These are phyloP conservation scores for Trichomonascaceae sp. DNA, from an alignment of 1,139 yeast species.

Conservation along the genomic window DNA sequence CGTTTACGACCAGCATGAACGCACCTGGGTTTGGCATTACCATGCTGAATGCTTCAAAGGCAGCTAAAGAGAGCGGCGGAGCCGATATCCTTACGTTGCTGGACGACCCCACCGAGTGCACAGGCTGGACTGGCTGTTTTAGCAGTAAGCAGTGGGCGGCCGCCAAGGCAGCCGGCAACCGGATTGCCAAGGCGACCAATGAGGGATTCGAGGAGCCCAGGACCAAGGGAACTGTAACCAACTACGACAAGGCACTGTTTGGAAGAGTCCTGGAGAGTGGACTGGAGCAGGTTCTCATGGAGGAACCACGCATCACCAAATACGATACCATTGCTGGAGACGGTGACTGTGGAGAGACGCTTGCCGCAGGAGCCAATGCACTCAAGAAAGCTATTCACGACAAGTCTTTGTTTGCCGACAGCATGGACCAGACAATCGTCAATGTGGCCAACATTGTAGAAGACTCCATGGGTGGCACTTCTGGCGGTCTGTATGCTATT, in stretches of 20 bases:
- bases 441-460: slow-evolving; percentile 69
- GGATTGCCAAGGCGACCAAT: slow-evolving; percentile 13
- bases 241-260: slow-evolving; percentile 31
- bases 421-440: slow-evolving; percentile 42
- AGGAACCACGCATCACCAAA: slow-evolving; percentile 71
- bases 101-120: slow-evolving; percentile 62
- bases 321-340: slow-evolving; percentile 89
- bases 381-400: slow-evolving; percentile 36
- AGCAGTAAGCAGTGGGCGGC: slow-evolving; percentile 25
- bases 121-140: slow-evolving; percentile 45
- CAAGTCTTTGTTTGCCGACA: slow-evolving; percentile 32
- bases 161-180: slow-evolving; percentile 16
- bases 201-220: slow-evolving; percentile 7
- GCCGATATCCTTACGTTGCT: slow-evolving; percentile 29
- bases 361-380: slow-evolving; percentile 70
- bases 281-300: slow-evolving; percentile 35
- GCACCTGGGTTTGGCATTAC: slow-evolving; percentile 89
- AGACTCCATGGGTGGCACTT: slow-evolving; percentile 91
- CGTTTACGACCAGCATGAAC: slow-evolving; percentile 73
- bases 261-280: slow-evolving; percentile 34
- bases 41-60: slow-evolving; percentile 48
- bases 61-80: slow-evolving; percentile 11
- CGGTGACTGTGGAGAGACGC: slow-evolving; percentile 93
- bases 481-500: slow-evolving; percentile 87
- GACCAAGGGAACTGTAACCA: slow-evolving; percentile 15